phyloP scores from a whole-genome alignment of 163 green algal genomes.

The Volvox carteri region DNA sequence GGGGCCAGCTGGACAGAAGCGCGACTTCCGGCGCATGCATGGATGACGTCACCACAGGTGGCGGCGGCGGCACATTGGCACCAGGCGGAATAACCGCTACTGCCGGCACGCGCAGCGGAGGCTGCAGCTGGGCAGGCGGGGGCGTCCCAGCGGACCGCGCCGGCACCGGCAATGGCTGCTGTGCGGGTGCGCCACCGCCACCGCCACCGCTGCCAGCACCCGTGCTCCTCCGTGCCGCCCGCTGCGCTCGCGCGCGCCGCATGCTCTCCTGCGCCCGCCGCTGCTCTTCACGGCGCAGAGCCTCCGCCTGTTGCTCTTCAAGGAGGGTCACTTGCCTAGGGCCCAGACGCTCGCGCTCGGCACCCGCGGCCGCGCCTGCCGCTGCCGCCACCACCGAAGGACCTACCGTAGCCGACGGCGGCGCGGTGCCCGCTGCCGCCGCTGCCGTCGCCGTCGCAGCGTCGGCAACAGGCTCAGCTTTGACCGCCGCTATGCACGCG shows the following conservation, averaged over 20 bases:
- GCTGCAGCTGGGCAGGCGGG: no score
- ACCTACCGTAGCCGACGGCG: no score
- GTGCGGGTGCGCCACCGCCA: background rate
- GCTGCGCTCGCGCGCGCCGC: constrained; percentile 7
- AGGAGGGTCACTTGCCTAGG: background rate
- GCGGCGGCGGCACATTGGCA: background rate
- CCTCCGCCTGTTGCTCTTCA: constrained; percentile 41
- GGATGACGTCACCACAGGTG: background rate
- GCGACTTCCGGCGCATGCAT: no score
- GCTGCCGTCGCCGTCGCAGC: background rate
- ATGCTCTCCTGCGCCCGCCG: background rate
- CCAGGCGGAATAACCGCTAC: background rate
- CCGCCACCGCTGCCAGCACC: background rate
- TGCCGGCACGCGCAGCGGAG: background rate
- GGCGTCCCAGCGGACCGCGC: background rate
- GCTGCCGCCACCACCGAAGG: background rate
- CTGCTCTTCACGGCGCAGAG: constrained; percentile 4
- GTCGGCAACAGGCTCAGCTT: background rate
- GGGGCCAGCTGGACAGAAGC: no score
- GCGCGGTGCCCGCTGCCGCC: background rate
- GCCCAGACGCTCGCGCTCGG: constrained; percentile 13
- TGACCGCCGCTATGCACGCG: background rate
- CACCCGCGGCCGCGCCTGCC: background rate
- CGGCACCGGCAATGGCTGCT: background rate
- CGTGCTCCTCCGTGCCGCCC: constrained; percentile 18